Conservation (phyloP, 371 early-diverging fungal genomes). For the Coemansia sp. region DNA sequence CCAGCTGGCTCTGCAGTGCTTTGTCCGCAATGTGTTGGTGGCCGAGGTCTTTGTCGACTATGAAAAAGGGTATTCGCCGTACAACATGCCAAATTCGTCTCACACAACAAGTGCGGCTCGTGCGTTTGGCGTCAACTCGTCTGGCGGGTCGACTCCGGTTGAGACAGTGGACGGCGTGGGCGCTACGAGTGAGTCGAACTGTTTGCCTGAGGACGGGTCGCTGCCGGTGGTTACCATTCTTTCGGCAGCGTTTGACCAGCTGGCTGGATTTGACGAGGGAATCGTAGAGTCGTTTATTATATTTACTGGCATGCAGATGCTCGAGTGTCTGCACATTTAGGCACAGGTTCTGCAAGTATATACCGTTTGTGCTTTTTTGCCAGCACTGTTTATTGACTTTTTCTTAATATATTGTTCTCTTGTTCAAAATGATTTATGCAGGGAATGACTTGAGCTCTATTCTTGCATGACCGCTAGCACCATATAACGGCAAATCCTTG, state of each 20-base stretch:
- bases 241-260: slow-evolving; percentile 32
- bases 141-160: slow-evolving; percentile 22
- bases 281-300: slow-evolving; percentile 48
- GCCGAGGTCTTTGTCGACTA: slow-evolving; percentile 50
- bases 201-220: slow-evolving; percentile 34
- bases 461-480: too few relatives aligned
- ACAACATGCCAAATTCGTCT: slow-evolving; percentile 10
- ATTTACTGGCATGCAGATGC: slow-evolving; percentile 48
- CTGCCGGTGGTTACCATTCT: slow-evolving; percentile 44
- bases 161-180: background rate
- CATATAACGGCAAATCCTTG: too few relatives aligned
- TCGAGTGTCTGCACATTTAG: slow-evolving; percentile 45
- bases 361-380: background rate
- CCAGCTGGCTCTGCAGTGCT: slow-evolving; percentile 44
- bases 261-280: slow-evolving; percentile 20
- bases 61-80: slow-evolving; percentile 45
- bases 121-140: slow-evolving; percentile 5
- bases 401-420: background rate
- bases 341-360: background rate
- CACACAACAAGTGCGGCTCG: background rate
- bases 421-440: background rate
- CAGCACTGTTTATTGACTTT: background rate
- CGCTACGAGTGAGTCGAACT: background rate
- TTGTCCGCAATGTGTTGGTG: slow-evolving; percentile 32
- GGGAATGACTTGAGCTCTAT: too few relatives aligned